Evolutionary conservation across 1,284 basidiomycete genomes (phyloP).

Genomic region (Cystobasidium slooffiae): DNA sequence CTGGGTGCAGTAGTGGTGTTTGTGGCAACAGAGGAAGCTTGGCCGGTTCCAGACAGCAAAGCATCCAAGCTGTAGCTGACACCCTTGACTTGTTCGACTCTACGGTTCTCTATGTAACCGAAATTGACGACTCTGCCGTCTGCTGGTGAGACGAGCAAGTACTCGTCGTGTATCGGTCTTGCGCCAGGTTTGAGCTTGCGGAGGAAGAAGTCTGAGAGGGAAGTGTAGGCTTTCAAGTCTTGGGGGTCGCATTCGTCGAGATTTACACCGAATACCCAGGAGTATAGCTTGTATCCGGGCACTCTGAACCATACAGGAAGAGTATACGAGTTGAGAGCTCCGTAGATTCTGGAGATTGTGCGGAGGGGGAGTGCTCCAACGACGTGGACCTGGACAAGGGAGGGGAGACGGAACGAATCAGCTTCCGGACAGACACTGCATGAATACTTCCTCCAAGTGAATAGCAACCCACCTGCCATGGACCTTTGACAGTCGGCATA

Average conservation of each 20-base stretch:
- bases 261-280: conserved; percentile 88
- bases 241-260: conserved; percentile 82
- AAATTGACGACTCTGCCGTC: conserved; percentile 93
- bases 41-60: conserved; percentile 62
- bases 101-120: conserved; percentile 77
- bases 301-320: conserved; percentile 94
- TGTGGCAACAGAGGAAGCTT: conserved; percentile 31
- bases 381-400: conserved; percentile 76
- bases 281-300: conserved; percentile 82
- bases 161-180: conserved; percentile 73
- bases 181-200: conserved; percentile 80
- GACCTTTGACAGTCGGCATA: conserved; percentile 74
- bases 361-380: conserved; percentile 92
- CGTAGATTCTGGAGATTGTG: conserved; percentile 93
- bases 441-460: neutral
- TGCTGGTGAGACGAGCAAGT: conserved; percentile 81
- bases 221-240: conserved; percentile 71
- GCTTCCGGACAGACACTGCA: neutral
- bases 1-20: conserved; percentile 33
- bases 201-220: conserved; percentile 92
- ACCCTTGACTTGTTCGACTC: conserved; percentile 96
- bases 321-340: conserved; percentile 78
- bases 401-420: neutral
- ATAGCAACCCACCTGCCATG: conserved; percentile 79
- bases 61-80: conserved; percentile 95